These are phyloP conservation scores for Lachancea mirantina DNA, from an alignment of 805 yeast species.

Conservation along the genomic window DNA sequence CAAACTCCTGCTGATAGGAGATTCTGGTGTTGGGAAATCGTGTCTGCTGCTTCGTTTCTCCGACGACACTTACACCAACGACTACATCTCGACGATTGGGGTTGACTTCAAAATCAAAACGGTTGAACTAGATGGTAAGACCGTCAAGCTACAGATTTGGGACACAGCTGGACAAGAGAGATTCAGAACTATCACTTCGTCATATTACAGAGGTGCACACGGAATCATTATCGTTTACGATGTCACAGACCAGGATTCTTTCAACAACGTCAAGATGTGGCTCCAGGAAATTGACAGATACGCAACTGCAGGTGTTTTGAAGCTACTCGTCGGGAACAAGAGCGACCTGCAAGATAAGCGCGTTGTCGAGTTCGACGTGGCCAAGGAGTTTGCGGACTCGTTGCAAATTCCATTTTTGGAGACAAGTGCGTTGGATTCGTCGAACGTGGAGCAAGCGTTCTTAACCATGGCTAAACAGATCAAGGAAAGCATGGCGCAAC, in stretches of 20 bases:
- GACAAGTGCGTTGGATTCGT: constrained; percentile 89
- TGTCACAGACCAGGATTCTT: constrained; percentile 94
- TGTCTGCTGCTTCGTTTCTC: constrained; percentile 92
- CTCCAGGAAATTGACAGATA: constrained; percentile 96
- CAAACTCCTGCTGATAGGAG: constrained; percentile 91
- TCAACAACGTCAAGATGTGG: constrained; percentile 97
- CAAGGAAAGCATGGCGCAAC: constrained; percentile 85
- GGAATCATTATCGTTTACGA: constrained; percentile 97
- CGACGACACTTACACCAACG: constrained; percentile 94
- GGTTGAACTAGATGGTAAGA: constrained; percentile 91
- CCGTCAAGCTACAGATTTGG: constrained; percentile 97
- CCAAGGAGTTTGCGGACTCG: constrained; percentile 96
- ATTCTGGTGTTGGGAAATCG: constrained; percentile 97
- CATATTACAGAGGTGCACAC: constrained; percentile 97
- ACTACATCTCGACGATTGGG: constrained; percentile 95
- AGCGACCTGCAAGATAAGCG: constrained; percentile 90
- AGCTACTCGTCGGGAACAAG: constrained; percentile 92
- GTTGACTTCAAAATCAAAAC: constrained; percentile 90
- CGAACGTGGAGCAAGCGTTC: constrained; percentile 97
- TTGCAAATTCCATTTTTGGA: constrained; percentile 87
- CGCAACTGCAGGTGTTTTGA: constrained; percentile 96
- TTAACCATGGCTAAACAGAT: constrained; percentile 98
- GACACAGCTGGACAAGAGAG: constrained; percentile 99
- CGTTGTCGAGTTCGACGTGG: constrained; percentile 91
- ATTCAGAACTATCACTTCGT: constrained; percentile 94